phyloP scores from a whole-genome alignment of 1,284 basidiomycete species.

The Ceratobasidium sp. region DNA sequence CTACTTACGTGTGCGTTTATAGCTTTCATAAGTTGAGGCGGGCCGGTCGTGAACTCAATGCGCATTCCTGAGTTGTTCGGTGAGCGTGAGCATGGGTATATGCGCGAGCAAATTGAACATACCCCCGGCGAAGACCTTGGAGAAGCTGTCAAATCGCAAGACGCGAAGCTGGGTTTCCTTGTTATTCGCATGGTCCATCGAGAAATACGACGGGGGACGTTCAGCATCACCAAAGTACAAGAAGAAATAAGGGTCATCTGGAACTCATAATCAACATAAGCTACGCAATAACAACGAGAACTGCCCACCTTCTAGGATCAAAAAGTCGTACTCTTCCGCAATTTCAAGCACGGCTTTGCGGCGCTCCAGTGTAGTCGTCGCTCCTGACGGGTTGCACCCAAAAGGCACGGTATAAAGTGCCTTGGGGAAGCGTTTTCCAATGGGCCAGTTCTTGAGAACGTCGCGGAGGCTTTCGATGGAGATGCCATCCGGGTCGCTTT shows the following conservation, averaged over 20 bases:
- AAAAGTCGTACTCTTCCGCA: constrained; percentile 77
- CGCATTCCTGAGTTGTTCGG: constrained; percentile 58
- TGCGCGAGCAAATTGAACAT: constrained; percentile 50
- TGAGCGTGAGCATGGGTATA: not conserved
- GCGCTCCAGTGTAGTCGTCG: constrained; percentile 76
- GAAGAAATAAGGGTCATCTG: constrained; percentile 84
- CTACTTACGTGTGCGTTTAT: constrained; percentile 75
- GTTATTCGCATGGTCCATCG: constrained; percentile 65
- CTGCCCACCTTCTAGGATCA: constrained; percentile 82
- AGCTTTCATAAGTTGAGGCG: constrained; percentile 73
- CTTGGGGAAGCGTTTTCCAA: constrained; percentile 76
- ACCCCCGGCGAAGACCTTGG: constrained; percentile 87
- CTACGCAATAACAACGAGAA: not conserved
- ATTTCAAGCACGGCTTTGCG: constrained; percentile 82
- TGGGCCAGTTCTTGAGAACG: constrained; percentile 81
- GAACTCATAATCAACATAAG: constrained; percentile 20
- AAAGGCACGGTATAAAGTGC: constrained; percentile 84
- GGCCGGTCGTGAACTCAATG: constrained; percentile 88
- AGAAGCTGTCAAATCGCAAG: constrained; percentile 86
- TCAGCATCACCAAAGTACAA: constrained; percentile 74
- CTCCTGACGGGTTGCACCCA: constrained; percentile 58
- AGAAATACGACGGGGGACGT: constrained; percentile 79
- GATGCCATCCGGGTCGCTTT: constrained; percentile 82
- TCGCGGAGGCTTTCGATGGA: constrained; percentile 69
- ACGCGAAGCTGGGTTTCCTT: constrained; percentile 68